These are phyloP conservation scores for Leptomonas seymouri DNA, from an alignment of 208 protist species.

Conservation along the genomic window DNA sequence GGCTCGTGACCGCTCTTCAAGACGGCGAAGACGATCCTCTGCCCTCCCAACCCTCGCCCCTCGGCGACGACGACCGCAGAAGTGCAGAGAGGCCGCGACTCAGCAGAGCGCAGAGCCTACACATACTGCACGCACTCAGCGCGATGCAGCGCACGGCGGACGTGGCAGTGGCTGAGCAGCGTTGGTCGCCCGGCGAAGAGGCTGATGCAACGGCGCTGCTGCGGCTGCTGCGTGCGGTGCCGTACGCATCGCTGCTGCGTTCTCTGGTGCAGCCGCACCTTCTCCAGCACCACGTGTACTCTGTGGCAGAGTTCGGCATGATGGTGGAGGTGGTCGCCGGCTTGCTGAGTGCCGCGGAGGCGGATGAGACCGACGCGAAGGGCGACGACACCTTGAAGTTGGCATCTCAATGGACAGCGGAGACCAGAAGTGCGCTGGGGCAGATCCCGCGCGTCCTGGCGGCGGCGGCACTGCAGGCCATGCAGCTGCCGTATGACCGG, in stretches of 20 bases:
- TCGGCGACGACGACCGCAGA: background rate
- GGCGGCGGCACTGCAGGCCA: slow-evolving; percentile 39
- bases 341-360: background rate
- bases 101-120: slow-evolving; percentile 16
- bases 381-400: background rate
- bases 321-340: slow-evolving; percentile 35
- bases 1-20: slow-evolving; percentile 27
- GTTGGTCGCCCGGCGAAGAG: slow-evolving; percentile 13
- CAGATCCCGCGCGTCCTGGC: slow-evolving; percentile 40
- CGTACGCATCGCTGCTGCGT: slow-evolving; percentile 19
- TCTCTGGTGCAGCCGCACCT: slow-evolving; percentile 5
- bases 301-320: slow-evolving; percentile 29
- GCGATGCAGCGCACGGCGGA: slow-evolving; percentile 20
- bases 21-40: background rate
- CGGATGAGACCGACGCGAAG: background rate
- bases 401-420: background rate
- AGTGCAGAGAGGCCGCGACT: background rate
- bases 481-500: slow-evolving; percentile 39
- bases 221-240: slow-evolving; percentile 19
- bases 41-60: background rate
- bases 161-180: slow-evolving; percentile 14
- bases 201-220: slow-evolving; percentile 17
- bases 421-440: slow-evolving; percentile 19
- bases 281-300: slow-evolving; percentile 19
- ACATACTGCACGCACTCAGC: slow-evolving; percentile 22